Conservation (phyloP, 768 basidiomycete species). For the Asterophora lycoperdoides region DNA sequence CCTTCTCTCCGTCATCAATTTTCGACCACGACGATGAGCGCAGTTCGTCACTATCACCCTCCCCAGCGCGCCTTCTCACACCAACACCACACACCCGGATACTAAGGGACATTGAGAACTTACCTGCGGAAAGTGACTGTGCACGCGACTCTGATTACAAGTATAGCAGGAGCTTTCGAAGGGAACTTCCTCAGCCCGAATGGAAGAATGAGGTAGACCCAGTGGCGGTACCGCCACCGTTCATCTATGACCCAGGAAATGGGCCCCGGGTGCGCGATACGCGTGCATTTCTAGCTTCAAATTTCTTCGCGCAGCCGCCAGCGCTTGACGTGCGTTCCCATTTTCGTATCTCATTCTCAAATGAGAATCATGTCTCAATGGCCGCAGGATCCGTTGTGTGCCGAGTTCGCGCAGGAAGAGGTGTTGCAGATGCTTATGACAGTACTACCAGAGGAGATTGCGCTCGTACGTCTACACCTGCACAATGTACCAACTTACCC, state of each 20-base stretch:
- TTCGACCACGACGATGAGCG: conserved; percentile 2
- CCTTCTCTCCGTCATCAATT: conserved; percentile 3
- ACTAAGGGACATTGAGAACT: background rate
- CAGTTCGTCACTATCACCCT: conserved; percentile 17
- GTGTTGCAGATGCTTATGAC: conserved; percentile 69
- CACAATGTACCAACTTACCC: background rate
- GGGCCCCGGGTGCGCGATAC: conserved; percentile 71
- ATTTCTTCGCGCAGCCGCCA: conserved; percentile 62
- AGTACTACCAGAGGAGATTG: conserved; percentile 66
- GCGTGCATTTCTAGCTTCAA: conserved; percentile 59
- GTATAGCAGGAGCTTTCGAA: conserved; percentile 7
- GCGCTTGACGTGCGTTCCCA: conserved; percentile 41
- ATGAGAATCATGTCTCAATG: background rate
- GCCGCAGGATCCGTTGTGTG: conserved; percentile 58
- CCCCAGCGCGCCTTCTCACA: conserved; percentile 16
- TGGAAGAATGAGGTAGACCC: background rate
- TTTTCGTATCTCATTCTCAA: background rate
- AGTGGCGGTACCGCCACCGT: conserved; percentile 34
- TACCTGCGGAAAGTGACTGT: background rate
- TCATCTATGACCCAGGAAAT: conserved; percentile 74
- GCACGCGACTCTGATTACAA: background rate
- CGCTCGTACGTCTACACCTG: conserved; percentile 45
- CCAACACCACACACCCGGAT: conserved; percentile 11
- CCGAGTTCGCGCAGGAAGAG: conserved; percentile 74
- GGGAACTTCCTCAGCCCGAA: background rate